Base-by-base conservation (phyloP, 768 basidiomycete species). In the Hygrocybe coccinea region DNA sequence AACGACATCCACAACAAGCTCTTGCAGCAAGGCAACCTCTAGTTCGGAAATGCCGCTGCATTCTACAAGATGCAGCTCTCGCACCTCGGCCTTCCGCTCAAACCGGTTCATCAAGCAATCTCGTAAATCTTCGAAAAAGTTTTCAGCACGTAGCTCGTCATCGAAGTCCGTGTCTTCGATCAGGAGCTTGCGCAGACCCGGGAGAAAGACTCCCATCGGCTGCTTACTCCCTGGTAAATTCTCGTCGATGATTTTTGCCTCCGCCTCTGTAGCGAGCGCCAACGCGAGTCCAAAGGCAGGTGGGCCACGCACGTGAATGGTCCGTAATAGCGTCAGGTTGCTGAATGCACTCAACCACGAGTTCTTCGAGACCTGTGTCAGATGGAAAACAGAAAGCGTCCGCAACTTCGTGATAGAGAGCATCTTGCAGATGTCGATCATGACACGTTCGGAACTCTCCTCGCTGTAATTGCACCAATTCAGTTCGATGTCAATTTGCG, bases 61-160 rank as follows among this genome's bases (percentile, higher is more conserved):
- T 5, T 65, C 59, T 7, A 37, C n/a, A 19, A 76, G 54, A 24
- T 50, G 56, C 51, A 75, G 46, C 17, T 65, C 64, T 34, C 64
- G 61, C 8, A 75, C 35, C 36, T 64, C 63, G 36, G 65, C 66
- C 24, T 64, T 67, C 9, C 64, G 65, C 48, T 73, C 65, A 22
- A 52, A 69, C 12, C 75, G 64, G 45, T 65, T 66, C 57, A 67
- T 68, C 52, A 76, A 52, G 52, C 62, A 62, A 36, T 68, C 63
- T 56, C 36, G 39, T 44, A 64, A 53, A 21, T 53, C 49, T 50
- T 61, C 21, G 37, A 58, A 48, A 47, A 36, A 47, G 36, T 36
- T 2, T 50, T 48, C 29, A n/a, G 17, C 17, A 10, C 35, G 25
- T 2, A 45, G 29, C 15, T 57, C 54, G 29, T 60, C 63, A 2